Evolutionary conservation across 1,284 basidiomycete genomes (phyloP), one percentile per base, ranked within the genome.

Genomic region (Athelia sp.): DNA sequence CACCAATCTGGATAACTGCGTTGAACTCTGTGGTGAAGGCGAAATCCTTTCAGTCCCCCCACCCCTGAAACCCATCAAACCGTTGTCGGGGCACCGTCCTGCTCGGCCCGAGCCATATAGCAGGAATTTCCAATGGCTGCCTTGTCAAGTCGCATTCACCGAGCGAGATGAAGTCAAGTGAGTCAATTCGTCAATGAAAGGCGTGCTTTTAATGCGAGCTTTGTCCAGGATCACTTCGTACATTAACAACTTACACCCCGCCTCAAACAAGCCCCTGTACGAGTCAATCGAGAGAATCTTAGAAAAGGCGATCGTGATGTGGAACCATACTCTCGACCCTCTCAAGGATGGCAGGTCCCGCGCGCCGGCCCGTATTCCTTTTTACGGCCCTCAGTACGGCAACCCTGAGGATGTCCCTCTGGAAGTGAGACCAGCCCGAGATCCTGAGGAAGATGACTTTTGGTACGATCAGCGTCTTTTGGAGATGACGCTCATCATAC

Each of bases 171-270:
- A 22, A 14, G 54, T 52, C 2, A 52, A 35, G 42, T 51, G 56
- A 11, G 26, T 15, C 19, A 53, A 29, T 6, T 13, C 26, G 4
- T 29, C 6, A 29, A 29, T 29, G 26, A n/a, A n/a, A 13, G 6
- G 26, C 13, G 26, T 29, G 26, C 26, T 29, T 6, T 29, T 29
- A 13, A 29, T 29, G 13, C 26, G 26, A 29, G n/a, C 13, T 4
- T 6, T 29, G 6, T 40, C 15, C 36, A 40, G 36, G n/a, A 40
- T 40, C 15, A 40, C 54, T 4, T 43, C 56, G 0, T 70, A 69
- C 52, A 66, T 69, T 56, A 69, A 69, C 57, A 69, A 69, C 52
- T 52, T 58, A 22, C 47, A 21, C 40, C 56, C 56, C 9, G 11
- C 48, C 2, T 19, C 48, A 26, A 42, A 51, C 24, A 29, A 34